Base-by-base conservation (phyloP, 2,329 filamentous ascomycete species). In the Curvularia hawaiiensis region DNA sequence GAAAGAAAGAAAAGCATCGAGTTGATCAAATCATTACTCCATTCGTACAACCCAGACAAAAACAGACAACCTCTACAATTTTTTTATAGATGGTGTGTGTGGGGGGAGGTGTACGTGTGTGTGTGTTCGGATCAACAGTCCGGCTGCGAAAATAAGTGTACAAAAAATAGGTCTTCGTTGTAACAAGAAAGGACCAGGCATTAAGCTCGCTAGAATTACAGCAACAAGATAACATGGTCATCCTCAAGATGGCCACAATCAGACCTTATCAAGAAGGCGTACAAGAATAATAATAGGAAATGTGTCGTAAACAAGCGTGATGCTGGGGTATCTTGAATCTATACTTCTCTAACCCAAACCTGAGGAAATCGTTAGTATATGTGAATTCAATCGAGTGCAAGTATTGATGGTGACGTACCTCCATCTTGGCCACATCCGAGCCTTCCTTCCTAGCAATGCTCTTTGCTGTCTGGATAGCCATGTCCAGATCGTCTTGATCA, bases 401-500 rank as follows among this genome's bases (percentile, higher is more conserved):
- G 41, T 54, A 39, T 48, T 28, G n/a, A n/a, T 16, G 22, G n/a
- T 71, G 40, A 75, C 90, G 84, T 77, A 97, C 92, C 86, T 98
- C 95, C 87, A 97, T 88, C 84, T 97, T 97, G 51, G 91, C 92
- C 81, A 92, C 90, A 62, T 96, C 93, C 61, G 84, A 83, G 68
- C 88, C 85, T 73, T 94, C 89, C 75, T 85, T 90, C 78, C 83
- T 86, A 47, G 90, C 92, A 58, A 81, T 79, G 49, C 84, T 84
- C 75, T 87, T 90, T 7, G 88, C 88, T 46, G 82, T 84, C 75
- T 85, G 84, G 52, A 98, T 83, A 28, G 91, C 88, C 87, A 97
- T 90, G 50, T 98, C 93, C 61, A 97, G 79, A 79, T 99, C 95
- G 71, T 99, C 95, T 76, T 97, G 91, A 75, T 99, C 95, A 30